A percentile compares a stretch with the other conserved stretches of the same genome.
Evolutionary conservation across 345 rosid species (phyloP).

Genomic region (Erucastrum elatum): DNA sequence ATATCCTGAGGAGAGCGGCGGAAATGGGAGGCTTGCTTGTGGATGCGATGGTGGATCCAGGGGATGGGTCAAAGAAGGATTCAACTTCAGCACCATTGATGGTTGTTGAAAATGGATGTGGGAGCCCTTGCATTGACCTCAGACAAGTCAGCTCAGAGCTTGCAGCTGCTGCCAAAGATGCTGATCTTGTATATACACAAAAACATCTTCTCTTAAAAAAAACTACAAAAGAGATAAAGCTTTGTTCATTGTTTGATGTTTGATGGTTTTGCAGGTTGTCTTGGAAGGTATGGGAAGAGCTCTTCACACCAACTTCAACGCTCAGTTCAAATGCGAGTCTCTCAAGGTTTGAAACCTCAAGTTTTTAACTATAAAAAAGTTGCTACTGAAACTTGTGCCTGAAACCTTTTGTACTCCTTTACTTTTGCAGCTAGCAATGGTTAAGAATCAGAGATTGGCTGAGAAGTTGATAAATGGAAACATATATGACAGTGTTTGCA

Average conservation of each 20-base stretch:
- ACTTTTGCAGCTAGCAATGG: constrained; percentile 88
- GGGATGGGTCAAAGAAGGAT: constrained; percentile 62
- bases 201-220: neutral
- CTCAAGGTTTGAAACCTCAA: constrained; percentile 60
- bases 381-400: neutral
- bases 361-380: neutral
- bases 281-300: constrained; percentile 99
- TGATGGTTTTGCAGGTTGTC: constrained; percentile 57
- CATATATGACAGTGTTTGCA: constrained; percentile 90
- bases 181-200: constrained; percentile 73
- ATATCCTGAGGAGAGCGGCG: constrained; percentile 92
- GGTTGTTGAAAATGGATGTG: constrained; percentile 99
- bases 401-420: neutral
- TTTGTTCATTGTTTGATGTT: constrained; percentile 21
- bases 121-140: constrained; percentile 97
- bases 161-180: constrained; percentile 88
- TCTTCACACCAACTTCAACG: constrained; percentile 87
- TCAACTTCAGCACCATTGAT: constrained; percentile 77
- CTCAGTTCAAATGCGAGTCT: constrained; percentile 80
- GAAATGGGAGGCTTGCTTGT: constrained; percentile 96
- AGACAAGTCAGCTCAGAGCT: constrained; percentile 99
- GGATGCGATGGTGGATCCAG: constrained; percentile 76
- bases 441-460: constrained; percentile 95
- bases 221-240: neutral
- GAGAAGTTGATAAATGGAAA: constrained; percentile 81